A percentile compares a stretch with the other conserved stretches of the same genome.
Evolutionary conservation across 805 yeast genomes (phyloP).

Genomic region (Hemisphaericaspora nanyangensis): DNA sequence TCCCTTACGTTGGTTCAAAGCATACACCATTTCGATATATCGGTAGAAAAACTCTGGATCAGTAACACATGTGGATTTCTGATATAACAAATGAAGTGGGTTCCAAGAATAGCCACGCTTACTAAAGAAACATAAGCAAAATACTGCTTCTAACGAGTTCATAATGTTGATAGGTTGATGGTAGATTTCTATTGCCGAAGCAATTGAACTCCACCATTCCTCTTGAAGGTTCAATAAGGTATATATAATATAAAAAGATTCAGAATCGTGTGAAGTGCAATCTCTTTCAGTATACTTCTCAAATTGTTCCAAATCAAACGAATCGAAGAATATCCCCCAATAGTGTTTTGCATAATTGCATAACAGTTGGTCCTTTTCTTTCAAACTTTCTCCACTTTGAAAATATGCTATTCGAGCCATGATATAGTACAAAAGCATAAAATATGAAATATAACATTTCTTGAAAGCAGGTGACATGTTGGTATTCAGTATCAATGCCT

Average conservation of each 20-base stretch:
- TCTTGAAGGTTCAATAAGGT: constrained; percentile 11
- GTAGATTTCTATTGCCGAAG: constrained; percentile 11
- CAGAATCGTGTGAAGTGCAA: constrained; percentile 9
- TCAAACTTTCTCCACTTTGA: neutral
- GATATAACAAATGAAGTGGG: constrained; percentile 2
- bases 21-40: constrained; percentile 26
- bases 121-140: constrained; percentile 2
- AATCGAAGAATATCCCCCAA: constrained; percentile 19
- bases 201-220: constrained; percentile 23
- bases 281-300: neutral
- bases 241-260: constrained; percentile 19
- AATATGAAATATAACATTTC: constrained; percentile 15
- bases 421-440: constrained; percentile 13
- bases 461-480: neutral
- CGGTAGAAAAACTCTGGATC: constrained; percentile 18
- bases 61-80: constrained; percentile 1
- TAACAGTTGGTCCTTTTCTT: neutral
- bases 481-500: neutral
- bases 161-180: neutral
- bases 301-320: constrained; percentile 13
- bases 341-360: constrained; percentile 9
- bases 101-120: constrained; percentile 4
- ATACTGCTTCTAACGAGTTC: constrained; percentile 7
- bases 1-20: constrained; percentile 18
- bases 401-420: constrained; percentile 6